A percentile compares a stretch with the other conserved stretches of the same genome.
phyloP scores from a whole-genome alignment of 169 alveolate genomes.

The Nephromyces sp. region DNA sequence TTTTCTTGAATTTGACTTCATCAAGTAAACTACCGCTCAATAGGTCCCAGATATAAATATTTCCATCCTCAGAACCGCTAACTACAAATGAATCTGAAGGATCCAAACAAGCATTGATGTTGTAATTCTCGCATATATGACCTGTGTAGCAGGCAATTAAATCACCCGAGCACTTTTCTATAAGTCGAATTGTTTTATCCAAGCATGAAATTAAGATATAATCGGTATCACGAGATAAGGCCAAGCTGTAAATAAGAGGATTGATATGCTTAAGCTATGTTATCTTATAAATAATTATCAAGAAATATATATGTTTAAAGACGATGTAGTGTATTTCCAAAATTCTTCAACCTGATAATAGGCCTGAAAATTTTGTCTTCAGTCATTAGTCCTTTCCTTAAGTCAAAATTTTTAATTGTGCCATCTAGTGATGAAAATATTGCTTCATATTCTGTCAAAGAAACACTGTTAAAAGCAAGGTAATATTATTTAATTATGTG shows the following conservation, averaged over 20 bases:
- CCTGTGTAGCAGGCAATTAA: constrained; percentile 3
- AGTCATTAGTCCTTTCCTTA: constrained; percentile 49
- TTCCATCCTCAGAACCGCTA: not conserved
- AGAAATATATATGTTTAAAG: no score
- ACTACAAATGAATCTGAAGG: constrained; percentile 5
- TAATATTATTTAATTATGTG: not conserved
- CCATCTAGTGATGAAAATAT: constrained; percentile 55
- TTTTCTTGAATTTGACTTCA: no score
- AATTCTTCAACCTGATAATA: not conserved
- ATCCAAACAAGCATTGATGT: not conserved
- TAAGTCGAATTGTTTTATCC: constrained; percentile 35
- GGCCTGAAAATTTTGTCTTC: constrained; percentile 35
- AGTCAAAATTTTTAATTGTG: constrained; percentile 44
- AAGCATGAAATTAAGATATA: constrained; percentile 32
- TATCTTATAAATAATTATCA: no score
- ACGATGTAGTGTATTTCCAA: not conserved
- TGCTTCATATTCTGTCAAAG: constrained; percentile 11
- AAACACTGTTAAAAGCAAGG: not conserved
- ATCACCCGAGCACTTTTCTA: constrained; percentile 45
- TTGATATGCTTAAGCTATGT: no score
- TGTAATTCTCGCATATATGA: not conserved
- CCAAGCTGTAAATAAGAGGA: constrained; percentile 29
- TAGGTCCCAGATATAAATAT: not conserved
- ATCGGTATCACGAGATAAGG: constrained; percentile 40
- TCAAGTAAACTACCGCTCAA: not conserved